Percentiles rank a stretch among this genome's conserved stretches.
Evolutionary conservation across 257 asterid genomes (phyloP).

Genomic region (Nemophila menziesii): DNA sequence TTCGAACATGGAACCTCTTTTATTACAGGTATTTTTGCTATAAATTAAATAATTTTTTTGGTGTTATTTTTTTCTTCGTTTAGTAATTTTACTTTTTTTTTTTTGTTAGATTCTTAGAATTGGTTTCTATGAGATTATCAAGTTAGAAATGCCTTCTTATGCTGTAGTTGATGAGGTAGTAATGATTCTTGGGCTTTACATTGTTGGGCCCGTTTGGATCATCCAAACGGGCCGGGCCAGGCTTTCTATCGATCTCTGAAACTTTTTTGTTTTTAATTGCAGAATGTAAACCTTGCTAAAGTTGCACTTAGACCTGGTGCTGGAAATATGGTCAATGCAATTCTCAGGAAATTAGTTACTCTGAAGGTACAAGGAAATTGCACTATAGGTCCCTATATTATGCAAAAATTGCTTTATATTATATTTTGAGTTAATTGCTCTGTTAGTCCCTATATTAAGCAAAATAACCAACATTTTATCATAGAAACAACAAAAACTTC

Average conservation of each 20-base stretch:
- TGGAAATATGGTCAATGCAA: conserved; percentile 84
- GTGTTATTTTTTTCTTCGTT: background rate
- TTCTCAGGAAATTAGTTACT: conserved; percentile 69
- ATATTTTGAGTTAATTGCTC: too few relatives aligned
- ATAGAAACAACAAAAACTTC: too few relatives aligned
- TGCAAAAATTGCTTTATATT: too few relatives aligned
- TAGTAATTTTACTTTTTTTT: background rate
- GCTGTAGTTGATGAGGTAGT: conserved; percentile 93
- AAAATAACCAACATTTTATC: too few relatives aligned
- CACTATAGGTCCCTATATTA: conserved; percentile 8
- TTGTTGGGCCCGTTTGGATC: background rate
- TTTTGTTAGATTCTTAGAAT: conserved; percentile 72
- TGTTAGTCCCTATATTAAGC: too few relatives aligned
- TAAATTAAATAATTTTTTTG: too few relatives aligned
- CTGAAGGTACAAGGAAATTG: conserved; percentile 46
- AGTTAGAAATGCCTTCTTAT: conserved; percentile 85
- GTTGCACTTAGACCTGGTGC: conserved; percentile 90
- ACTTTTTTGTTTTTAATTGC: conserved; percentile 14
- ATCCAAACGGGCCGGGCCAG: background rate
- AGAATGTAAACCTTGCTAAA: conserved; percentile 92
- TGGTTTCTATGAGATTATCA: conserved; percentile 80
- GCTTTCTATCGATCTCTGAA: too few relatives aligned
- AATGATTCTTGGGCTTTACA: background rate
- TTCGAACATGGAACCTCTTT: conserved; percentile 84
- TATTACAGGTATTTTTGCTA: conserved; percentile 46